Evolutionary conservation across 2,329 filamentous ascomycete genomes (phyloP).

Genomic region (Fusarium armeniacum): DNA sequence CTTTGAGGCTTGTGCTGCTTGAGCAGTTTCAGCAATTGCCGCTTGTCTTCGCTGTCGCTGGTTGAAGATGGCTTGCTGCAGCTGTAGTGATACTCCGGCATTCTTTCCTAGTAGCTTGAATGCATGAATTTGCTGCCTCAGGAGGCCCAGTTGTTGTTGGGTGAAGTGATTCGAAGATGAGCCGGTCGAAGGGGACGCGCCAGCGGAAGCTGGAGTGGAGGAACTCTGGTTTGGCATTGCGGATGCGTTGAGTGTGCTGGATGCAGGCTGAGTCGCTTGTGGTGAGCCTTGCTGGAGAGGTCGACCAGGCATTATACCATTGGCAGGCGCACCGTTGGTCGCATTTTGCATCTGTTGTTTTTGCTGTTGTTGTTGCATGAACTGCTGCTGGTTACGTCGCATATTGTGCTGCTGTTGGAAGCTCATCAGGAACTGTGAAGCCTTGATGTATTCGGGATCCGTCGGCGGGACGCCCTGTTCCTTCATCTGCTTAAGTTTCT

Average conservation of each 20-base stretch:
- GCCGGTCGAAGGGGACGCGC: slow-evolving; percentile 50
- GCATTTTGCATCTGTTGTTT: slow-evolving; percentile 67
- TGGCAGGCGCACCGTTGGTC: slow-evolving; percentile 65
- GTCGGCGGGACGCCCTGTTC: slow-evolving; percentile 82
- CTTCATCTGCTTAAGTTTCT: slow-evolving; percentile 95
- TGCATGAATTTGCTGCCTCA: slow-evolving; percentile 89
- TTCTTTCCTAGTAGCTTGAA: slow-evolving; percentile 94
- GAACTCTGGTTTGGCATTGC: slow-evolving; percentile 55
- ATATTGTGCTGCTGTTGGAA: slow-evolving; percentile 77
- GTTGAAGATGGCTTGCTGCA: slow-evolving; percentile 87
- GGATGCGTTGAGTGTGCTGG: slow-evolving; percentile 56
- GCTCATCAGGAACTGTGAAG: slow-evolving; percentile 78
- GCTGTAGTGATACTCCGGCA: slow-evolving; percentile 79
- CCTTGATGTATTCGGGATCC: slow-evolving; percentile 90
- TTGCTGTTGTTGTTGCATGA: slow-evolving; percentile 56
- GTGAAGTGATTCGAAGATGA: slow-evolving; percentile 73
- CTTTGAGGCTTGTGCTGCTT: slow-evolving; percentile 54
- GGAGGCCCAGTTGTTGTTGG: slow-evolving; percentile 80
- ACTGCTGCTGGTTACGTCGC: slow-evolving; percentile 63
- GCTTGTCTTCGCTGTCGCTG: slow-evolving; percentile 76
- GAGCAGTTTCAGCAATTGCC: slow-evolving; percentile 63
- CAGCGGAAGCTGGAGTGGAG: slow-evolving; percentile 53
- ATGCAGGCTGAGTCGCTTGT: slow-evolving; percentile 52
- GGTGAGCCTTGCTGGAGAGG: slow-evolving; percentile 58
- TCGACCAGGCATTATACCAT: slow-evolving; percentile 60